Evolutionary conservation across 108 stramenopile species (phyloP).

Genomic region (Parietichytrium sp.): DNA sequence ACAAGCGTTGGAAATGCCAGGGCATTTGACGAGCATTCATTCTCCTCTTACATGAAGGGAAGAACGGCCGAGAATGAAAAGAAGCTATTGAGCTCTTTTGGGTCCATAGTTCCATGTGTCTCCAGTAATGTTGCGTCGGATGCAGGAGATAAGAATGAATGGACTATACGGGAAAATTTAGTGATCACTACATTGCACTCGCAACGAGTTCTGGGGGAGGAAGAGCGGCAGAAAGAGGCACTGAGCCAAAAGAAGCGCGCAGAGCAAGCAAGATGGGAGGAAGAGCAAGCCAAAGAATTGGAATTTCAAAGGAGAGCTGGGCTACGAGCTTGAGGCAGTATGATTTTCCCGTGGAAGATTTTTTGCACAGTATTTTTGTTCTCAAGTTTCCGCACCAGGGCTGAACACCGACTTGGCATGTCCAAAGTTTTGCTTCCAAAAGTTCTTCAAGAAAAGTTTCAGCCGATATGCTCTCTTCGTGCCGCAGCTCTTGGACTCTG

Average conservation of each 20-base stretch:
- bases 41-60: too few species aligned
- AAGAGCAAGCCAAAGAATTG: not conserved
- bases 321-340: not conserved
- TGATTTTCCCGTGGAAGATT: not conserved
- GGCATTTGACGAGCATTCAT: too few species aligned
- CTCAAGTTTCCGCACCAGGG: not conserved
- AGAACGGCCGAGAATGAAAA: too few species aligned
- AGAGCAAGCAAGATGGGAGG: slow-evolving; percentile 4
- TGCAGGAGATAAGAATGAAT: not conserved
- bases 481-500: too few species aligned
- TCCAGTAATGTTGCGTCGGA: not conserved
- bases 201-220: not conserved
- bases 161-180: not conserved
- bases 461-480: not conserved
- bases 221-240: not conserved
- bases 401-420: too few species aligned
- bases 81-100: not conserved
- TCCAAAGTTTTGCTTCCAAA: not conserved
- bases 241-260: not conserved
- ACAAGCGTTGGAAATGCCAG: too few species aligned
- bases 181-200: not conserved
- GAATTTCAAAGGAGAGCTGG: not conserved
- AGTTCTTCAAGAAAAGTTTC: not conserved
- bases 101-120: not conserved
- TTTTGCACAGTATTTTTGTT: not conserved